Base-by-base conservation (phyloP, 371 early-diverging fungal species). In the Edhazardia aedis region DNA sequence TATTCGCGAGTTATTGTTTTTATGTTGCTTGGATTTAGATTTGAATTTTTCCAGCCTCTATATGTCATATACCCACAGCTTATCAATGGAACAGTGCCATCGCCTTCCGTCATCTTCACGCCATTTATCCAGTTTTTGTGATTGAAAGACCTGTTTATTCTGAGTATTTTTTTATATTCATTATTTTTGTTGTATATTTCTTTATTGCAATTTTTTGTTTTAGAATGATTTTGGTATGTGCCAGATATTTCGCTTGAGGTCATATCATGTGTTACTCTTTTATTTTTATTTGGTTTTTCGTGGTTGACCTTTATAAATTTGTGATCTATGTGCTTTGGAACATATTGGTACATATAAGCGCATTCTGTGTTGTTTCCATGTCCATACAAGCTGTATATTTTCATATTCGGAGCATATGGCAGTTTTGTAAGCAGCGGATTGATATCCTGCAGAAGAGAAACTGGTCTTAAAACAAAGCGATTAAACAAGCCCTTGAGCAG, bases 11-110 rank as follows among this genome's bases (percentile, higher is more conserved):
- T 77, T 2, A 83, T 75, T 2, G 86, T 75, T 14, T 75, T 72
- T 47, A 81, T 75, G 18, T 76, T 75, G 16, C 76, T 73, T n/a
- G 88, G 89, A 61, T 90, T 90, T 47, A 80, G 80, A 19, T 24
- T 12, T 22, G 75, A 70, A 53, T 79, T 78, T 47, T 76, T 78
- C 91, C 91, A 89, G 4, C 84, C 88, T 21, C 78, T 76, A 0
- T 76, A 77, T 47, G 87, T 84, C 89, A 90, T 89, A 67, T 83
- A 86, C 7, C 86, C 88, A 9, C 80, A 67, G 1, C 85, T 84
- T 16, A 89, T 52, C 22, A 88, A 59, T 0, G 86, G 86, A 0
- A 88, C 88, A 0, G 88, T 86, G 22, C 85, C 86, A 68, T 89
- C 88, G 9, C 89, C 83, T 54, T 64, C 47, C 22, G 6, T 29